These are phyloP conservation scores for Plasmodium gaboni DNA, from an alignment of 169 alveolate species.

Conservation along the genomic window DNA sequence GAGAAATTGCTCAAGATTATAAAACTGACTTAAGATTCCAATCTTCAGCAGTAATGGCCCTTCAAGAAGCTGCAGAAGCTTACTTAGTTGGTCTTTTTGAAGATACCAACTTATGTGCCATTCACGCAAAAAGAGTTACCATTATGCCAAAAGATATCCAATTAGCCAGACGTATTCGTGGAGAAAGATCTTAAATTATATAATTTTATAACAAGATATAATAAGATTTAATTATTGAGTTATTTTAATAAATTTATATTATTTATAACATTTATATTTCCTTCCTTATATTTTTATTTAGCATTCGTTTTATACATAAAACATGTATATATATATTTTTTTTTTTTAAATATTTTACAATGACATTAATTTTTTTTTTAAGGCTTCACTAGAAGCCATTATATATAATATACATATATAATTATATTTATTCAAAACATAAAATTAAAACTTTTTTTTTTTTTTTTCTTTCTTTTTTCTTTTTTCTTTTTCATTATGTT, in stretches of 20 bases:
- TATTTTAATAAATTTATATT: slow-evolving; percentile 73
- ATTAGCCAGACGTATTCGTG: slow-evolving; percentile 99
- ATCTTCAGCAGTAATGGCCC: slow-evolving; percentile 98
- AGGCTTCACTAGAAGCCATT: slow-evolving; percentile 92
- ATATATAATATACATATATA: neutral
- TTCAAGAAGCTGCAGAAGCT: slow-evolving; percentile 99
- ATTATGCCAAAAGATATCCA: slow-evolving; percentile 99
- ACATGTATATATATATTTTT: slow-evolving; percentile 15
- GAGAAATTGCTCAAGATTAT: slow-evolving; percentile 98
- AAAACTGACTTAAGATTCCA: slow-evolving; percentile 99
- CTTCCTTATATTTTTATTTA: slow-evolving; percentile 21
- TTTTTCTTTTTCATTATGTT: neutral
- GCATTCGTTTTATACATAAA: slow-evolving; percentile 77
- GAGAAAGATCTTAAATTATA: slow-evolving; percentile 92
- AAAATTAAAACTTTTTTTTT: neutral
- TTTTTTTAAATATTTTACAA: slow-evolving; percentile 32
- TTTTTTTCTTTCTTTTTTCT: neutral
- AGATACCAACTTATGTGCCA: slow-evolving; percentile 99
- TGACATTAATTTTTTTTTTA: slow-evolving; percentile 22
- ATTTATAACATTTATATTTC: slow-evolving; percentile 2
- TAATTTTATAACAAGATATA: slow-evolving; percentile 8
- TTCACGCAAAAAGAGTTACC: slow-evolving; percentile 99
- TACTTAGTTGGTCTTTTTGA: slow-evolving; percentile 98
- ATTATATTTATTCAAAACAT: too few relatives aligned
- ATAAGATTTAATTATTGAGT: slow-evolving; percentile 5